Percentiles rank a stretch among this genome's conserved stretches.
Evolutionary conservation across 257 asterid genomes (phyloP).

Genomic region (Misopates orontium): DNA sequence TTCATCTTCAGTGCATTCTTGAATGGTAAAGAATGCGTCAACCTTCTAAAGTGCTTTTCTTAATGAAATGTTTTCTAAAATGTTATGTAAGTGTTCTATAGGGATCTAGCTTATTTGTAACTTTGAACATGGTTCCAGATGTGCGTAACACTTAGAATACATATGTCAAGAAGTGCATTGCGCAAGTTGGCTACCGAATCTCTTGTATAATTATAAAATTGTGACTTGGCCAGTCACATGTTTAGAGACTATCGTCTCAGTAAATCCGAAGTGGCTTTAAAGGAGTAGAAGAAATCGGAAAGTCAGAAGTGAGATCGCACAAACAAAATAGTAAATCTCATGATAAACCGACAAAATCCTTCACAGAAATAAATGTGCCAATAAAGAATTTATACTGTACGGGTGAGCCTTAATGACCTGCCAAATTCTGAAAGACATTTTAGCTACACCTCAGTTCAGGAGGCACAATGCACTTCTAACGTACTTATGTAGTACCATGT

Average conservation of each 20-base stretch:
- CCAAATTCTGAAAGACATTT: too few species aligned
- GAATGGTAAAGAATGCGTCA: constrained; percentile 55
- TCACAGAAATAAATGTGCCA: neutral
- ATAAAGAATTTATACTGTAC: neutral
- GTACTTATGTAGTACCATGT: too few species aligned
- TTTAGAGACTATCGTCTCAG: neutral
- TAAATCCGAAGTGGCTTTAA: neutral
- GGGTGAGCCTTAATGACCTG: too few species aligned
- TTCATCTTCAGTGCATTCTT: constrained; percentile 88
- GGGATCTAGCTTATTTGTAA: too few species aligned
- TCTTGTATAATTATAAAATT: neutral
- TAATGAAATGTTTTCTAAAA: too few species aligned
- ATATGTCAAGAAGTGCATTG: neutral
- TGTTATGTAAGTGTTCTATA: too few species aligned
- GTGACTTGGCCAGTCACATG: neutral
- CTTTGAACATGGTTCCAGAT: neutral
- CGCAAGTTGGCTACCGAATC: neutral
- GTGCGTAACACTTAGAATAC: neutral
- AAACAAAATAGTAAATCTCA: neutral
- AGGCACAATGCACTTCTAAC: too few species aligned
- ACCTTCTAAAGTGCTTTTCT: too few species aligned
- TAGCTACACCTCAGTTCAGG: too few species aligned
- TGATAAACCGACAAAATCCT: neutral
- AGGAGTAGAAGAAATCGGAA: neutral
- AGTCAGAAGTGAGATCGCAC: neutral